phyloP scores from a whole-genome alignment of 2,329 filamentous ascomycete species.

The Colletotrichum lindemuthianum region DNA sequence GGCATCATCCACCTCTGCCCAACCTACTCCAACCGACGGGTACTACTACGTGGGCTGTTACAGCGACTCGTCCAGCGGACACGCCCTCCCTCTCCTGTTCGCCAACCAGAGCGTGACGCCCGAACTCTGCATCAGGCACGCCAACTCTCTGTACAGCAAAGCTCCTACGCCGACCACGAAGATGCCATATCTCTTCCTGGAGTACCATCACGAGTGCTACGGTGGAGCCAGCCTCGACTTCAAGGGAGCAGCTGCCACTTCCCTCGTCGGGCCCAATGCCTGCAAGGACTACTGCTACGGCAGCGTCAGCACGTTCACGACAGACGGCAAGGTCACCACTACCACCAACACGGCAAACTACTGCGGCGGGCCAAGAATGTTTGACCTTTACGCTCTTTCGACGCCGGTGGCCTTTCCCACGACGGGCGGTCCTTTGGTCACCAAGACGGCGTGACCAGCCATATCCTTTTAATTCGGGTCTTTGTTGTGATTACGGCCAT shows the following conservation, averaged over 20 bases:
- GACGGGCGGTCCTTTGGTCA: constrained; percentile 38
- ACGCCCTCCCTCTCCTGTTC: constrained; percentile 45
- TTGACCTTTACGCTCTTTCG: constrained; percentile 45
- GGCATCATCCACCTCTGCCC: constrained; percentile 29
- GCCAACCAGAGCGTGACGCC: constrained; percentile 46
- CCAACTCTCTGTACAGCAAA: constrained; percentile 41
- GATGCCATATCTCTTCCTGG: constrained; percentile 42
- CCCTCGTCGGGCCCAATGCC: constrained; percentile 42
- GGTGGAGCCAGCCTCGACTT: constrained; percentile 41
- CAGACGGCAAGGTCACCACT: constrained; percentile 33
- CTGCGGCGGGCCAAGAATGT: constrained; percentile 47
- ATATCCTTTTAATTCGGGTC: background rate
- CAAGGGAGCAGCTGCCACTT: constrained; percentile 38
- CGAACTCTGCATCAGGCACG: constrained; percentile 46
- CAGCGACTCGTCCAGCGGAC: constrained; percentile 39
- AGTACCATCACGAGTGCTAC: constrained; percentile 49
- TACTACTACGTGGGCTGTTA: constrained; percentile 46
- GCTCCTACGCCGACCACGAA: constrained; percentile 41
- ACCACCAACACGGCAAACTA: constrained; percentile 42
- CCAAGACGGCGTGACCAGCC: constrained; percentile 12
- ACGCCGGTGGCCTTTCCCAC: constrained; percentile 37
- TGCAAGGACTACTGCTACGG: constrained; percentile 44
- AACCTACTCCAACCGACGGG: constrained; percentile 38
- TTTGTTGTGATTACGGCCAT: constrained; percentile 4
- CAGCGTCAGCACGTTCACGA: constrained; percentile 38